These are phyloP conservation scores for Shiraia sp. DNA, from an alignment of 2,329 filamentous ascomycete genomes.

Conservation along the genomic window DNA sequence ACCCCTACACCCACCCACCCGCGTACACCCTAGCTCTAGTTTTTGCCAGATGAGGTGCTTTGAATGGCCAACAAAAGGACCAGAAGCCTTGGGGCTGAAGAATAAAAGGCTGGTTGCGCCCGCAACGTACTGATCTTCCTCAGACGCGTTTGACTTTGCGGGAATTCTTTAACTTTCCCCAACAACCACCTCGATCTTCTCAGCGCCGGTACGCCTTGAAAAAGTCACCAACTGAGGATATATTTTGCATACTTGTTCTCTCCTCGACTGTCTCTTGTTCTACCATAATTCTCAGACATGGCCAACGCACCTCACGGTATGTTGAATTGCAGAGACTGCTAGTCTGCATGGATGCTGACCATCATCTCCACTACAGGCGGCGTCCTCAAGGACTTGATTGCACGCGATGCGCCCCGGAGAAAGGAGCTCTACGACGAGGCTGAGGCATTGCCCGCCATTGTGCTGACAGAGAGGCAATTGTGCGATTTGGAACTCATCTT, in stretches of 20 bases:
- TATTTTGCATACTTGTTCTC: background rate
- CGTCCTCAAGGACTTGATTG: slow-evolving; percentile 95
- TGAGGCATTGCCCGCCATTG: slow-evolving; percentile 80
- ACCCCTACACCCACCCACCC: slow-evolving; percentile 28
- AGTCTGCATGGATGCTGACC: slow-evolving; percentile 20
- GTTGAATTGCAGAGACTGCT: slow-evolving; percentile 10
- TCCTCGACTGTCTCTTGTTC: background rate
- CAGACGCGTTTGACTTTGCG: too few relatives aligned
- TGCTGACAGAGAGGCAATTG: slow-evolving; percentile 89
- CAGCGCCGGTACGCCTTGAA: too few relatives aligned
- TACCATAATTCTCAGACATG: slow-evolving; percentile 42
- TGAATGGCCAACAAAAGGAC: slow-evolving; percentile 13
- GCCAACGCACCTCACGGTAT: slow-evolving; percentile 57
- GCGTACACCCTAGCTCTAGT: slow-evolving; percentile 20
- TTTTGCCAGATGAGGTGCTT: slow-evolving; percentile 13
- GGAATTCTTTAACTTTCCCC: background rate
- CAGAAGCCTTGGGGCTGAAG: slow-evolving; percentile 2
- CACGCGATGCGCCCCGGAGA: slow-evolving; percentile 84
- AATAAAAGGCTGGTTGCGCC: slow-evolving; percentile 17
- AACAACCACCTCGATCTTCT: background rate
- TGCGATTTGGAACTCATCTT: slow-evolving; percentile 97
- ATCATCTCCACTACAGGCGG: slow-evolving; percentile 63
- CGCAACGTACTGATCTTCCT: background rate
- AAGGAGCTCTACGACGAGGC: slow-evolving; percentile 80
- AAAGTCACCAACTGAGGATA: too few relatives aligned